Evolutionary conservation across 1,284 basidiomycete genomes (phyloP).

Genomic region (Coriolopsis trogii): DNA sequence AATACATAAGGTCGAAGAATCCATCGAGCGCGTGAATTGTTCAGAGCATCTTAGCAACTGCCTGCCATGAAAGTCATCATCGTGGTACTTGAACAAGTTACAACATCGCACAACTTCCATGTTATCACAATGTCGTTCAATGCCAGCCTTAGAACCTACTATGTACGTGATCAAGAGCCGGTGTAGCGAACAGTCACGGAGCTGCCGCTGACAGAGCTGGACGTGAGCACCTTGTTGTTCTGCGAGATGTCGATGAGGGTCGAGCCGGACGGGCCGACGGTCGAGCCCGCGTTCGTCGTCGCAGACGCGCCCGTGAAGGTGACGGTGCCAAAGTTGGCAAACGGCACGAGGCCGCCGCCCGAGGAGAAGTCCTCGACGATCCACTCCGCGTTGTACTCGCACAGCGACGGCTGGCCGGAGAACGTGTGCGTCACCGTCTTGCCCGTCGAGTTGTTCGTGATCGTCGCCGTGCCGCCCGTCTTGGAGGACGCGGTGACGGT

Average conservation of each 20-base stretch:
- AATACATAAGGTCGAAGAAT: too few relatives aligned
- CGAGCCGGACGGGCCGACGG: conserved; percentile 27
- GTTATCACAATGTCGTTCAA: too few relatives aligned
- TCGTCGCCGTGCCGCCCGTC: conserved; percentile 33
- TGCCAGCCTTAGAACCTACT: too few relatives aligned
- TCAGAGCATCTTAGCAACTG: too few relatives aligned
- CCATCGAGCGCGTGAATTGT: too few relatives aligned
- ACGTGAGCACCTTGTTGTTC: conserved; percentile 32
- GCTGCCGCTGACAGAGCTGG: conserved; percentile 23
- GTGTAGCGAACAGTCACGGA: conserved; percentile 33
- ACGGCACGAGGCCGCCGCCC: conserved; percentile 35
- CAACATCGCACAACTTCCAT: too few relatives aligned
- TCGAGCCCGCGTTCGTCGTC: conserved; percentile 11
- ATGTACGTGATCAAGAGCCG: conserved; percentile 17
- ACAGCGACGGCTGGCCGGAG: conserved; percentile 35
- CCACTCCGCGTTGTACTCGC: conserved; percentile 33
- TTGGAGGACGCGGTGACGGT: conserved; percentile 33
- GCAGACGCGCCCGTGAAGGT: conserved; percentile 25
- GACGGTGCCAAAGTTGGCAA: conserved; percentile 42
- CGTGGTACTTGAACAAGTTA: too few relatives aligned
- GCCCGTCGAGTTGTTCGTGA: conserved; percentile 35
- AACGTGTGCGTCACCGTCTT: conserved; percentile 32
- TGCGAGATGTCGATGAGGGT: conserved; percentile 38
- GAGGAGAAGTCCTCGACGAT: conserved; percentile 40
- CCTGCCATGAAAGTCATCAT: too few relatives aligned